Conservation (phyloP, 257 asterid species). For the Solanum virginianum region DNA sequence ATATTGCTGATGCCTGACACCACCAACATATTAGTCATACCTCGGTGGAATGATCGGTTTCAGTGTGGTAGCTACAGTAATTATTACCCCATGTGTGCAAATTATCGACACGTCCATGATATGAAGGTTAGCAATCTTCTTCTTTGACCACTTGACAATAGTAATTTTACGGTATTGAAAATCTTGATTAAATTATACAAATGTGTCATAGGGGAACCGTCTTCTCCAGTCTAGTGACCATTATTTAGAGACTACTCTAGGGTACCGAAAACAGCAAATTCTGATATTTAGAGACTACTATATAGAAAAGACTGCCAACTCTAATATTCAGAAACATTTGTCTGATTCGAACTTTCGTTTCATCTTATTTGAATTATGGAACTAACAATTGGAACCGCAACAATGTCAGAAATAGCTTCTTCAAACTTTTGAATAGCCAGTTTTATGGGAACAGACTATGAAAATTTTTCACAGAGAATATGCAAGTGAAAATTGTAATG, state of each 20-base stretch:
- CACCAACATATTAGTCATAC: constrained; percentile 61
- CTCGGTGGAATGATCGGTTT: constrained; percentile 89
- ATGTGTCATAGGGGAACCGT: background rate
- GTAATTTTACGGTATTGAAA: background rate
- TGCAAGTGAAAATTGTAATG: constrained; percentile 72
- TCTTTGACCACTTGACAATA: background rate
- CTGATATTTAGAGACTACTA: background rate
- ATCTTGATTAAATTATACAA: background rate
- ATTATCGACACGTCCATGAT: constrained; percentile 44
- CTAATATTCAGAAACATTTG: background rate
- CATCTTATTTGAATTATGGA: background rate
- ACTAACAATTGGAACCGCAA: background rate
- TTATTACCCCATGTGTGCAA: constrained; percentile 53
- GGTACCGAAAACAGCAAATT: too few species aligned
- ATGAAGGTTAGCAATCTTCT: constrained; percentile 41
- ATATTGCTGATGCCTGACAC: constrained; percentile 40
- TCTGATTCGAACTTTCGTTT: background rate
- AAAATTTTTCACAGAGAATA: constrained; percentile 78
- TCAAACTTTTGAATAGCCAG: background rate
- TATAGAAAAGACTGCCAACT: background rate
- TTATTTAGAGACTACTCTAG: background rate
- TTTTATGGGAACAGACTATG: background rate
- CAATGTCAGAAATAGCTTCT: background rate
- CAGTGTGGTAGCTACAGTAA: constrained; percentile 88
- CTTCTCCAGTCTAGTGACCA: background rate